A percentile compares a stretch with the other conserved stretches of the same genome.
Conservation (phyloP, 1,139 yeast genomes). For the Lodderomyces orthopsilosis region DNA sequence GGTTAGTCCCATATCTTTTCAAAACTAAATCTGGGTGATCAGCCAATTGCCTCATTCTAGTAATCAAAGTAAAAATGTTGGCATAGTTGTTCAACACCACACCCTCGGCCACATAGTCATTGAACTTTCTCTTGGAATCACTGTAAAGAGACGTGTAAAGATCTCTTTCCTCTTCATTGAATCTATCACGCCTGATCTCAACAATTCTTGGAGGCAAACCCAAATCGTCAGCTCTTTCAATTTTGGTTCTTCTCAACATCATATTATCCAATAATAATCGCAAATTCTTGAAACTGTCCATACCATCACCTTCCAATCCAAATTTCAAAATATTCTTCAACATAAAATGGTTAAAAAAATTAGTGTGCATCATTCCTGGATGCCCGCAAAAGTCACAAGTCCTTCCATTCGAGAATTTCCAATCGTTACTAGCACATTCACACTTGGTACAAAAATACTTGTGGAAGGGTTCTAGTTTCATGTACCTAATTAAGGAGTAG, state of each 20-base stretch:
- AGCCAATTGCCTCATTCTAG: constrained; percentile 96
- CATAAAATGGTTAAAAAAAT: constrained; percentile 93
- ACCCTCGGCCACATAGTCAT: constrained; percentile 89
- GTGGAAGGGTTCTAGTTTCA: constrained; percentile 82
- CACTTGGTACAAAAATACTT: constrained; percentile 90
- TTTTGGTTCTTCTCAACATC: constrained; percentile 91
- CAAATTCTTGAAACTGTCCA: constrained; percentile 71
- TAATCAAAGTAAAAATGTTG: constrained; percentile 89
- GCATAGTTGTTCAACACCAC: constrained; percentile 95
- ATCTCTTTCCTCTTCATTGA: constrained; percentile 94
- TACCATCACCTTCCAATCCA: constrained; percentile 80
- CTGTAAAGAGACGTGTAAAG: constrained; percentile 83
- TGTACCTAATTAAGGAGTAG: constrained; percentile 82
- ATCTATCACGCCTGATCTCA: constrained; percentile 78
- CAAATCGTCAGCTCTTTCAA: constrained; percentile 94
- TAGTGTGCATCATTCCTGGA: constrained; percentile 90
- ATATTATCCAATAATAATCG: constrained; percentile 70
- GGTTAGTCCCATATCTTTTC: constrained; percentile 55
- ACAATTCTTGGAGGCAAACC: constrained; percentile 95
- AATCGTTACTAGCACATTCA: constrained; percentile 73
- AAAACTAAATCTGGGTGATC: constrained; percentile 96
- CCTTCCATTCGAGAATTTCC: constrained; percentile 81
- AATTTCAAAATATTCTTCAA: constrained; percentile 84
- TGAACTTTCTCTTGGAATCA: constrained; percentile 81
- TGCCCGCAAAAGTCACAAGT: constrained; percentile 87